A percentile compares a stretch with the other conserved stretches of the same genome.
Evolutionary conservation across 2,329 filamentous ascomycete species (phyloP).

Genomic region (Sphaerulina vaccinii): DNA sequence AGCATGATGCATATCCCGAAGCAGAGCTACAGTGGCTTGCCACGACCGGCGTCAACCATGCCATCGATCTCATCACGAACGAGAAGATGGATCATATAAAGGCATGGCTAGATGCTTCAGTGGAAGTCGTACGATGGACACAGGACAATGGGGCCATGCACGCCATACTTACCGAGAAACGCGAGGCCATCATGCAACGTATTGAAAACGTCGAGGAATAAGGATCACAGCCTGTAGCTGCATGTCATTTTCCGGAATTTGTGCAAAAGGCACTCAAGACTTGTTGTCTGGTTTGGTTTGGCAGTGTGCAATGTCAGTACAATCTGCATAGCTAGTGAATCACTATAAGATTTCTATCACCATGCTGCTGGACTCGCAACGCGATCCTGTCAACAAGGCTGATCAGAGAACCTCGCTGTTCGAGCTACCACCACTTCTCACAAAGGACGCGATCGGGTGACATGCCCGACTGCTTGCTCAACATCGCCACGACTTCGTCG

Average conservation of each 20-base stretch:
- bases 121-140: slow-evolving; percentile 60
- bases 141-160: slow-evolving; percentile 50
- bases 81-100: slow-evolving; percentile 57
- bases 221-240: neutral
- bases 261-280: too few species aligned
- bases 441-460: slow-evolving; percentile 44
- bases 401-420: too few species aligned
- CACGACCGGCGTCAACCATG: slow-evolving; percentile 67
- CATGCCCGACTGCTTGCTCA: slow-evolving; percentile 42
- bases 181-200: slow-evolving; percentile 25
- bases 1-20: slow-evolving; percentile 54
- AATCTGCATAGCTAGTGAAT: too few species aligned
- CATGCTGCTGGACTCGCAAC: too few species aligned
- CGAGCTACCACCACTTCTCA: slow-evolving; percentile 56
- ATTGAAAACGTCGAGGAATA: neutral
- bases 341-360: too few species aligned
- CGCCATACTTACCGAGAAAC: slow-evolving; percentile 40
- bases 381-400: too few species aligned
- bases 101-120: slow-evolving; percentile 62
- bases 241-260: too few species aligned
- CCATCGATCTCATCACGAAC: slow-evolving; percentile 62
- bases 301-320: too few species aligned
- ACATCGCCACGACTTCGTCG: slow-evolving; percentile 45
- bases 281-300: too few species aligned
- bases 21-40: slow-evolving; percentile 77